Base-by-base conservation (phyloP, 202 grass and related monocot species). In the Eragrostis tef region DNA sequence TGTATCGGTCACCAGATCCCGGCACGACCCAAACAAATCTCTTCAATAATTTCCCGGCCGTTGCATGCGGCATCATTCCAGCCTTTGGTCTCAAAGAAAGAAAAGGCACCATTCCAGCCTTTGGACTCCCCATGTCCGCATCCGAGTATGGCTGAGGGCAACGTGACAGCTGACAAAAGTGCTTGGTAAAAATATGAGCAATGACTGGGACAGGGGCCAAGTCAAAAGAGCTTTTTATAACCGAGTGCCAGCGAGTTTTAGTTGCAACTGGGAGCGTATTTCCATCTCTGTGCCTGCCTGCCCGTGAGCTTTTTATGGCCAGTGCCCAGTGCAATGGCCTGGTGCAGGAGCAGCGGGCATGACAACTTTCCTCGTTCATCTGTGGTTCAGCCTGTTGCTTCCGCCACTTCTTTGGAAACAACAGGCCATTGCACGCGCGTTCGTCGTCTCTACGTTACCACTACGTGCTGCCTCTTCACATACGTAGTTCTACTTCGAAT, bases 41-140 rank as follows among this genome's bases (percentile, higher is more conserved):
- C 85, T 2, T 24, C 85, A 71, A 87, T 87, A 49, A 87, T 87
- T 87, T 82, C 56, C 15, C 56, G 56, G 65, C 44, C 74, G 62
- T 60, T 25, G 51, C 70, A 70, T 77, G 27, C 71, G 39, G 47
- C 68, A 71, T 71, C 46, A 29, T 29, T 52, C 50, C 61, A 61
- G 74, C 54, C 53, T 64, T 52, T 72, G 50, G 31, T 27, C 83
- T 56, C n/a, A n/a, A n/a, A n/a, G n/a, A n/a, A n/a, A n/a, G n/a
- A n/a, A n/a, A n/a, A n/a, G n/a, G 29, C 29, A 31, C 3, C 29
- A 31, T 31, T 75, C 50, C 49, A 61, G 74, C 54, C 53, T 64
- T 52, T 72, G 51, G 31, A 44, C 83, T 56, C 45, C 65, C 74
- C 75, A 7, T 79, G 45, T 54, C 75, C 54, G 56, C 54, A 39